phyloP scores from a whole-genome alignment of 352 stramenopile genomes.

The Pythium vanterpoolii region DNA sequence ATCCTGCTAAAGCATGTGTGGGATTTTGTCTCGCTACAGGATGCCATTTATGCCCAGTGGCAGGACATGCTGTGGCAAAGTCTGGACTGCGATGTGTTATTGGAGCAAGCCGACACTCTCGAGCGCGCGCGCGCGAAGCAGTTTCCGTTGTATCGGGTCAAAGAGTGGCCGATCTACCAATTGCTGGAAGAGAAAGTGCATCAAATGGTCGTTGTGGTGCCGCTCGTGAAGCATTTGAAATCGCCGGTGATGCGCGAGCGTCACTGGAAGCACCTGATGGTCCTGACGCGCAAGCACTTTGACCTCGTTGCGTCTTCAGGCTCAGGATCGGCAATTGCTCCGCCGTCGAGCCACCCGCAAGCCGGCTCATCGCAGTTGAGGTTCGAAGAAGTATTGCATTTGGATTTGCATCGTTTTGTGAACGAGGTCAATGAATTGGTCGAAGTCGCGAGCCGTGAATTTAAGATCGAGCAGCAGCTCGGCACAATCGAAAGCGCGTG shows the following conservation, averaged over 20 bases:
- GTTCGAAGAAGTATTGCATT: conserved; percentile 90
- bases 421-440: conserved; percentile 94
- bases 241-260: conserved; percentile 85
- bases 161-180: conserved; percentile 92
- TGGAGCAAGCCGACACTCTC: conserved; percentile 88
- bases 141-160: conserved; percentile 39
- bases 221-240: conserved; percentile 87
- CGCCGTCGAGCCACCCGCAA: background rate
- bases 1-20: conserved; percentile 90
- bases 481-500: conserved; percentile 89
- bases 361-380: conserved; percentile 41
- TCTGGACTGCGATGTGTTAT: conserved; percentile 86
- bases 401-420: conserved; percentile 92
- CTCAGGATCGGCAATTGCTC: background rate
- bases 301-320: conserved; percentile 33
- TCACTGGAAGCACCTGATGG: conserved; percentile 88
- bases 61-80: conserved; percentile 84
- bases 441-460: conserved; percentile 94
- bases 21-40: conserved; percentile 91
- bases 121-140: conserved; percentile 45
- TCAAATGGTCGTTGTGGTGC: conserved; percentile 91
- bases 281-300: conserved; percentile 87
- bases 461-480: conserved; percentile 97
- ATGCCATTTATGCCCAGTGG: conserved; percentile 78
- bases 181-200: conserved; percentile 88